Percentiles rank a stretch among this genome's conserved stretches.
phyloP scores from a whole-genome alignment of 78 protist genomes.

The Chrysochromulina tobinii region DNA sequence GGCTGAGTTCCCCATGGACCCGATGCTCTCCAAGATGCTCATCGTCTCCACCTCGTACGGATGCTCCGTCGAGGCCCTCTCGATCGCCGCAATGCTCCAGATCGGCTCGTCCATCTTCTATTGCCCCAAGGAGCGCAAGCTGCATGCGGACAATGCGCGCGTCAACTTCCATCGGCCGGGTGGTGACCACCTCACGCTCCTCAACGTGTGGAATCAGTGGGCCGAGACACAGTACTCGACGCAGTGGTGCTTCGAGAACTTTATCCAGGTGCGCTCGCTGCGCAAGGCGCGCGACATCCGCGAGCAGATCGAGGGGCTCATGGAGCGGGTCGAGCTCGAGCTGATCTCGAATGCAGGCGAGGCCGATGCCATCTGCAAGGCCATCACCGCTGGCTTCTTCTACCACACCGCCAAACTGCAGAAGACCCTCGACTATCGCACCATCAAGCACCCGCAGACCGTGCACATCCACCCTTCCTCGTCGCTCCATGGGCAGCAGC shows the following conservation, averaged over 20 bases:
- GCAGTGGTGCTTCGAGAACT: slow-evolving; percentile 95
- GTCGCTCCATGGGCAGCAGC: slow-evolving; percentile 59
- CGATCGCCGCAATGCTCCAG: slow-evolving; percentile 89
- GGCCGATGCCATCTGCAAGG: slow-evolving; percentile 71
- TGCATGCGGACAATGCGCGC: slow-evolving; percentile 77
- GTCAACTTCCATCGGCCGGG: slow-evolving; percentile 39
- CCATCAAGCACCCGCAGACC: slow-evolving; percentile 75
- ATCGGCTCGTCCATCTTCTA: slow-evolving; percentile 86
- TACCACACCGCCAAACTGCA: slow-evolving; percentile 60
- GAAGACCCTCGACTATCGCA: slow-evolving; percentile 49
- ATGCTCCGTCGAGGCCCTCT: not conserved
- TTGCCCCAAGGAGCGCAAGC: slow-evolving; percentile 71
- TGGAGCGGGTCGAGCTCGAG: slow-evolving; percentile 86
- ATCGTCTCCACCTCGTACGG: slow-evolving; percentile 31
- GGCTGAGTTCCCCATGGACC: slow-evolving; percentile 99
- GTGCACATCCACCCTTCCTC: slow-evolving; percentile 84
- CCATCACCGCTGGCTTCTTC: slow-evolving; percentile 89
- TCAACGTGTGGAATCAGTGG: slow-evolving; percentile 87
- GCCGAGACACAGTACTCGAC: slow-evolving; percentile 71
- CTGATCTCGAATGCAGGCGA: not conserved
- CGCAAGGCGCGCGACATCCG: slow-evolving; percentile 90
- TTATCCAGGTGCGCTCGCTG: slow-evolving; percentile 90
- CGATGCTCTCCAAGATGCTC: slow-evolving; percentile 82
- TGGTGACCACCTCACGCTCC: slow-evolving; percentile 93
- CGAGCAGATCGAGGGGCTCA: slow-evolving; percentile 83